Percentiles rank a stretch among this genome's conserved stretches.
Conservation (phyloP, 768 basidiomycete species). For the Kwoniella shandongensis region DNA sequence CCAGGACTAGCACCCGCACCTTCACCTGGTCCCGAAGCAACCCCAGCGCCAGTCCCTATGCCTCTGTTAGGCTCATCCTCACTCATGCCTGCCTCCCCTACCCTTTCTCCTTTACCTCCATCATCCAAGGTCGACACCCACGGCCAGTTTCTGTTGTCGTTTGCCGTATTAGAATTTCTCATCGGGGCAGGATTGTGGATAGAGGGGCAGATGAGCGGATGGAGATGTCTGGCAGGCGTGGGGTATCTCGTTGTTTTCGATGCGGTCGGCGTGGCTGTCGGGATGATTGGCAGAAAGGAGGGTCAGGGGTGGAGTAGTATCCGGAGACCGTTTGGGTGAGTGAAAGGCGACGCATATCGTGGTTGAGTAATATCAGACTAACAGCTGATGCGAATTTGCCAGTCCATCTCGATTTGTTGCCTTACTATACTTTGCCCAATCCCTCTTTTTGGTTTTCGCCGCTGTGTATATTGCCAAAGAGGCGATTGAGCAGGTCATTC, state of each 20-base stretch:
- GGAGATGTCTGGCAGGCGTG: conserved; percentile 80
- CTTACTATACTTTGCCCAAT: conserved; percentile 74
- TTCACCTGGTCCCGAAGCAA: conserved; percentile 22
- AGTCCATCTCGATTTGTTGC: conserved; percentile 43
- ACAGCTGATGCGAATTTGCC: not conserved
- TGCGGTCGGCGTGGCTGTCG: conserved; percentile 71
- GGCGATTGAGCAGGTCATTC: conserved; percentile 84
- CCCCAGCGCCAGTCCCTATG: conserved; percentile 46
- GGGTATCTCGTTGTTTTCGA: conserved; percentile 98
- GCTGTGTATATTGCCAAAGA: conserved; percentile 97
- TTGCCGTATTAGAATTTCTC: conserved; percentile 51
- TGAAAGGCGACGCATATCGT: not conserved
- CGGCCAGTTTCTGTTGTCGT: conserved; percentile 35
- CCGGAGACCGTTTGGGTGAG: conserved; percentile 66
- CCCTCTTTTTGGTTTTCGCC: conserved; percentile 90
- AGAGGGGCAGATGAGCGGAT: conserved; percentile 80
- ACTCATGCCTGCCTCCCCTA: conserved; percentile 17
- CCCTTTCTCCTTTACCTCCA: conserved; percentile 26
- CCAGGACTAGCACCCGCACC: conserved; percentile 1
- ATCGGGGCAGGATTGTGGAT: conserved; percentile 72
- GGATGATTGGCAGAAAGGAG: conserved; percentile 44
- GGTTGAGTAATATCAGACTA: not conserved
- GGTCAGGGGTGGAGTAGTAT: conserved; percentile 47
- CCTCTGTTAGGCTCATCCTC: conserved; percentile 29
- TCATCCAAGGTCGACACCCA: conserved; percentile 23